Conservation (phyloP, 306 rosid genomes). For the Prunus mira region DNA sequence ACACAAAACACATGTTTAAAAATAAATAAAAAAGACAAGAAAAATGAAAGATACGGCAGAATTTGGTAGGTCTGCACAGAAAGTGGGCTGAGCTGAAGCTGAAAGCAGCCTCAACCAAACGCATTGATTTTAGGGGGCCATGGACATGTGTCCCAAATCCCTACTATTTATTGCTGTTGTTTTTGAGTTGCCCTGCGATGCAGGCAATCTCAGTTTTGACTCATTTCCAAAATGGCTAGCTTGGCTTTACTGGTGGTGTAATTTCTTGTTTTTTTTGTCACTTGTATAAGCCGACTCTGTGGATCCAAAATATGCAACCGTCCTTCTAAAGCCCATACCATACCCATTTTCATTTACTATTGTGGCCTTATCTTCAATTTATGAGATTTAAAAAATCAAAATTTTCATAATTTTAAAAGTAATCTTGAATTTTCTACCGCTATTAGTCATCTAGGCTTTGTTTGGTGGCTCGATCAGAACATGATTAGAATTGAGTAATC, state of each 20-base stretch:
- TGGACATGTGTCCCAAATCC: not conserved
- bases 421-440: too few species aligned
- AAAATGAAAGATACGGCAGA: too few species aligned
- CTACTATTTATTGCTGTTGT: not conserved
- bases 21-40: too few species aligned
- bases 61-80: not conserved
- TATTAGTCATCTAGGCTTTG: too few species aligned
- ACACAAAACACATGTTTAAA: not conserved
- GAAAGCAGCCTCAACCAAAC: not conserved
- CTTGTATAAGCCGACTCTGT: not conserved
- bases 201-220: not conserved
- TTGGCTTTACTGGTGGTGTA: not conserved
- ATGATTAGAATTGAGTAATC: too few species aligned
- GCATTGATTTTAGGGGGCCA: slow-evolving; percentile 1
- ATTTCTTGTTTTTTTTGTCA: not conserved
- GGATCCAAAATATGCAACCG: not conserved
- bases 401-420: too few species aligned
- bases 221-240: not conserved
- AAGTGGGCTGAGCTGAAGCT: not conserved
- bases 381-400: too few species aligned
- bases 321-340: not conserved
- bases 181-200: slow-evolving; percentile 4
- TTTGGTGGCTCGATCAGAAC: too few species aligned
- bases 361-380: not conserved
- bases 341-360: not conserved